A percentile compares a stretch with the other conserved stretches of the same genome.
Conservation (phyloP, 1,284 basidiomycete species). For the Meira miltonrushii region DNA sequence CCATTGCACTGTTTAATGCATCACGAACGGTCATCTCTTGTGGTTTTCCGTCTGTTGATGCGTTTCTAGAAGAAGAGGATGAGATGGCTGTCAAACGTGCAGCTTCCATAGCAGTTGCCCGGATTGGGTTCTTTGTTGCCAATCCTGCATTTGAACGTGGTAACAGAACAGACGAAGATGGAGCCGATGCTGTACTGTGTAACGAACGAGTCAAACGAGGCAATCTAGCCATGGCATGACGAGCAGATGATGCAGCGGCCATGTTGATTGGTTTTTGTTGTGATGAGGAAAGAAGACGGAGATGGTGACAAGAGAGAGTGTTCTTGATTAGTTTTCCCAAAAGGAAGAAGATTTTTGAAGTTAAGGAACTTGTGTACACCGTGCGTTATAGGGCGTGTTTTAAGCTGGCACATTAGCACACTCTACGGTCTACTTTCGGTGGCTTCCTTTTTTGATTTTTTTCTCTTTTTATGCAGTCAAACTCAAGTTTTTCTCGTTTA, state of each 20-base stretch:
- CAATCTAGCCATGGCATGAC: conserved; percentile 5
- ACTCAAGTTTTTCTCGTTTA: no score
- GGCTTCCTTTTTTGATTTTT: no score
- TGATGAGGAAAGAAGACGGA: background rate
- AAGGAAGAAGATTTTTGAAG: no score
- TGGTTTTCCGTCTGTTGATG: background rate
- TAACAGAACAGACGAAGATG: conserved; percentile 9
- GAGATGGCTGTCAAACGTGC: conserved; percentile 1
- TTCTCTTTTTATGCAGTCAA: no score
- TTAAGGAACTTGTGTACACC: no score
- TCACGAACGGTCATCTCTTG: conserved; percentile 93
- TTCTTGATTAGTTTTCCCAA: no score
- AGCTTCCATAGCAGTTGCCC: background rate
- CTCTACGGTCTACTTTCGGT: no score
- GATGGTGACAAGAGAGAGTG: background rate
- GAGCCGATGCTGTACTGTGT: conserved; percentile 1
- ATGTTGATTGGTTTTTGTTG: no score
- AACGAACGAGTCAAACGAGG: conserved; percentile 5
- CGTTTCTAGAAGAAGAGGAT: background rate
- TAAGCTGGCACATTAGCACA: no score
- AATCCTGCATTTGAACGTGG: background rate
- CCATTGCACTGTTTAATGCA: conserved; percentile 95
- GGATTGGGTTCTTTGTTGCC: background rate
- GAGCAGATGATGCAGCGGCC: background rate
- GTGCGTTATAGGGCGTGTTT: no score